Conservation (phyloP, 257 asterid genomes). For the Nemophila menziesii region DNA sequence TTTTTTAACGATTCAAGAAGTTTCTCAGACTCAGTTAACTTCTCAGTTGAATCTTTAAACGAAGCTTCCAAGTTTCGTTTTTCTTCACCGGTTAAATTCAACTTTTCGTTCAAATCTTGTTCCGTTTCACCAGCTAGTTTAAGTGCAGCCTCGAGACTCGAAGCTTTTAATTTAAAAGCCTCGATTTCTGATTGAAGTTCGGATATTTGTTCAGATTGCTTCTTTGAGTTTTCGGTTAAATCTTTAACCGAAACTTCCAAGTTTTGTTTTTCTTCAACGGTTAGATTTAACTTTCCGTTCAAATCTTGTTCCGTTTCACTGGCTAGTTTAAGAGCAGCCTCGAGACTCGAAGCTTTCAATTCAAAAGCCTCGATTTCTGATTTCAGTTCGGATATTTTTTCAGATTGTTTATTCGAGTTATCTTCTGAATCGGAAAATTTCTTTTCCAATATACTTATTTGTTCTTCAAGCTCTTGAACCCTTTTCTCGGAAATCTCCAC, state of each 20-base stretch:
- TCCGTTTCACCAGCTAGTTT: slow-evolving; percentile 53
- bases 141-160: slow-evolving; percentile 54
- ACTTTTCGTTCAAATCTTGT: slow-evolving; percentile 34
- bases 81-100: slow-evolving; percentile 44
- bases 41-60: slow-evolving; percentile 36
- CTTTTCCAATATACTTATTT: slow-evolving; percentile 39
- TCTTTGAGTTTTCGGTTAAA: slow-evolving; percentile 38
- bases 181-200: slow-evolving; percentile 61
- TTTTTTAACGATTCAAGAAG: slow-evolving; percentile 36
- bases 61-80: slow-evolving; percentile 44
- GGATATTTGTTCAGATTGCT: slow-evolving; percentile 33
- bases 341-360: slow-evolving; percentile 52
- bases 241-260: slow-evolving; percentile 46
- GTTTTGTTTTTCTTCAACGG: slow-evolving; percentile 52
- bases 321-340: slow-evolving; percentile 47
- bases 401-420: slow-evolving; percentile 31
- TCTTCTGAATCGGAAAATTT: slow-evolving; percentile 37
- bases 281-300: slow-evolving; percentile 23
- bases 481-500: slow-evolving; percentile 43
- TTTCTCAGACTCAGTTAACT: slow-evolving; percentile 57
- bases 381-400: slow-evolving; percentile 54
- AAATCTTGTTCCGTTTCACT: slow-evolving; percentile 56
- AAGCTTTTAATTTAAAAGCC: slow-evolving; percentile 46
- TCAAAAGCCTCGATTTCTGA: slow-evolving; percentile 48
- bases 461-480: slow-evolving; percentile 69